Evolutionary conservation across 139 green algal species (phyloP), one percentile per base, ranked within the genome.

Genomic region (Closterium sp.): DNA sequence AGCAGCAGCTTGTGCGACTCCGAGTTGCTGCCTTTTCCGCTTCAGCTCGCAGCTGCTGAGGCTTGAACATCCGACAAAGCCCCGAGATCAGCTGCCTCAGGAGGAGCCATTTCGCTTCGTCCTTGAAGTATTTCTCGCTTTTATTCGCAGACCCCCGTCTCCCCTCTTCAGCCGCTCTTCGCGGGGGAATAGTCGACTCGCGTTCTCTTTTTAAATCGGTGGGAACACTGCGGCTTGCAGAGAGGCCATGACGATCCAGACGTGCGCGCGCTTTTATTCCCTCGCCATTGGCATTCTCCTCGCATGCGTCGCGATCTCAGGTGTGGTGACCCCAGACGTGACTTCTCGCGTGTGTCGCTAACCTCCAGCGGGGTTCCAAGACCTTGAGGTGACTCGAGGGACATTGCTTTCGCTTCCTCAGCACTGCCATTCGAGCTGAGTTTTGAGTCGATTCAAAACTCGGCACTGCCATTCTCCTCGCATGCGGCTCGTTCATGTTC

Each of bases 371-470:
- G n/a, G n/a, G n/a, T n/a, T n/a, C n/a, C n/a, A n/a, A n/a, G n/a
- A n/a, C n/a, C n/a, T n/a, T n/a, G n/a, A n/a, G n/a, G n/a, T n/a
- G n/a, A n/a, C n/a, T n/a, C n/a, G n/a, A n/a, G n/a, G n/a, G n/a
- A n/a, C n/a, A n/a, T n/a, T n/a, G n/a, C n/a, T n/a, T n/a, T n/a
- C n/a, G n/a, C n/a, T n/a, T n/a, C n/a, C n/a, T n/a, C n/a, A n/a
- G n/a, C n/a, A n/a, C n/a, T n/a, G n/a, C n/a, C n/a, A n/a, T n/a
- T n/a, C n/a, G n/a, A n/a, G n/a, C n/a, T n/a, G n/a, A n/a, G n/a
- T n/a, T 84, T 97, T 95, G 92, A 98, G 96, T 90, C 96, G 95
- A 87, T 98, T 97, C 90, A 98, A 94, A 95, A n/a, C n/a, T n/a
- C n/a, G n/a, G n/a, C n/a, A n/a, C n/a, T n/a, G n/a, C n/a, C n/a